These are phyloP conservation scores for Fibroporia radiculosa DNA, from an alignment of 768 basidiomycete genomes.

Conservation along the genomic window DNA sequence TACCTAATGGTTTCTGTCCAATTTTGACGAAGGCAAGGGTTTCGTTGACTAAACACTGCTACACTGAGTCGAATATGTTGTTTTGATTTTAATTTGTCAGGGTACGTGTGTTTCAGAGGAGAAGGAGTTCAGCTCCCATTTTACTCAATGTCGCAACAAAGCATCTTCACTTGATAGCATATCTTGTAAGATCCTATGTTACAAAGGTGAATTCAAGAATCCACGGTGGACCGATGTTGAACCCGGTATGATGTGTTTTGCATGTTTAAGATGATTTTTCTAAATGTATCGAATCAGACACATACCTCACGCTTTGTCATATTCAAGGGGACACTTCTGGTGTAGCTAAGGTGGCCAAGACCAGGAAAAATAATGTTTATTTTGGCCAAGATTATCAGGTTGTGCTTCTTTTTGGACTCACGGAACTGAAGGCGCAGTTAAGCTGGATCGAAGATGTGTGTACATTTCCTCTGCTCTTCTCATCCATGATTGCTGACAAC, in stretches of 20 bases:
- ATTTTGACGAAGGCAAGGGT: background rate
- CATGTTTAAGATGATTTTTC: too few relatives aligned
- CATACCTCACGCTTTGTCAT: conserved; percentile 26
- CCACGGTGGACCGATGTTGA: conserved; percentile 29
- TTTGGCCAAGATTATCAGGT: conserved; percentile 30
- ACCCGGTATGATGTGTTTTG: conserved; percentile 17
- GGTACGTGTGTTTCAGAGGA: too few relatives aligned
- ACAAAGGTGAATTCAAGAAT: conserved; percentile 21
- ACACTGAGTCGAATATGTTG: background rate
- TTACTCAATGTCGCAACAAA: too few relatives aligned
- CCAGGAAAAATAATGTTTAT: conserved; percentile 10
- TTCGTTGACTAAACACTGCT: too few relatives aligned
- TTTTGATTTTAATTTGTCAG: background rate
- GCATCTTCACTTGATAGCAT: too few relatives aligned
- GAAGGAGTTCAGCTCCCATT: too few relatives aligned
- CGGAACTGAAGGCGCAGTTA: conserved; percentile 38
- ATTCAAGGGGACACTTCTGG: conserved; percentile 27
- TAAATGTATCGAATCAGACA: conserved; percentile 14
- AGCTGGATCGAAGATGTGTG: conserved; percentile 31
- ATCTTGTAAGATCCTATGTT: conserved; percentile 24
- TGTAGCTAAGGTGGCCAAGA: conserved; percentile 7
- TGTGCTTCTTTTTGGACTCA: conserved; percentile 35
- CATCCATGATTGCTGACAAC: too few relatives aligned
- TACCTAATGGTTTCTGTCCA: background rate
- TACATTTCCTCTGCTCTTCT: too few relatives aligned